Evolutionary conservation across 225 moss, liverwort and hornwort genomes (phyloP).

Genomic region (Takakia lepidozioides): DNA sequence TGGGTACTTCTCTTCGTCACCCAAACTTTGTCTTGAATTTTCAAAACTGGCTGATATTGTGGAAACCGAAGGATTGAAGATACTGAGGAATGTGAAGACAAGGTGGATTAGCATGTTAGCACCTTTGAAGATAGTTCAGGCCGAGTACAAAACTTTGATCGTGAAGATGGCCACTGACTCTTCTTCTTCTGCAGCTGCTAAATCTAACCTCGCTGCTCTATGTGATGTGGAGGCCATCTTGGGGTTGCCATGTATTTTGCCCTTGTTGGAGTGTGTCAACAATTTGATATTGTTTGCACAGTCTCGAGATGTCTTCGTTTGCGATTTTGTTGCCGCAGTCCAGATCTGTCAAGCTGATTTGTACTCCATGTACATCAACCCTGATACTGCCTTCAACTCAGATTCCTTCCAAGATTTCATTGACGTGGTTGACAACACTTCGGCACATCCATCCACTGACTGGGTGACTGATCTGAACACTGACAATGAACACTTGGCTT

Average conservation of each 20-base stretch:
- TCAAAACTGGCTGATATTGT: not conserved
- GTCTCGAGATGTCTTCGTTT: not conserved
- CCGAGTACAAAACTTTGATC: not conserved
- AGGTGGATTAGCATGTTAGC: no score
- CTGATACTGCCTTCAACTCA: no score
- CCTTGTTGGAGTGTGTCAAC: not conserved
- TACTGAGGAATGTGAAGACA: not conserved
- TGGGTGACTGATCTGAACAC: no score
- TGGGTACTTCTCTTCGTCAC: not conserved
- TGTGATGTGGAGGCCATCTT: not conserved
- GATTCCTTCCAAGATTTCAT: no score
- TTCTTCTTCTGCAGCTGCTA: not conserved
- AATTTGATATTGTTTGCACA: not conserved
- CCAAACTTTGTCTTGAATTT: not conserved
- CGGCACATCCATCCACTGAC: no score
- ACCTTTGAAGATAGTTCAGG: not conserved
- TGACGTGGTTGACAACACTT: no score
- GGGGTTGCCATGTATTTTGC: not conserved
- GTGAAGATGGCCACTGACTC: not conserved
- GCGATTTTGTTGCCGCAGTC: no score
- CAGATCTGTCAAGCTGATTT: constrained; percentile 1
- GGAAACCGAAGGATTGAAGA: not conserved
- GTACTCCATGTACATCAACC: no score
- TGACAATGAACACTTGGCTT: no score
- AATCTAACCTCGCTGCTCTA: not conserved